Evolutionary conservation across 768 basidiomycete species (phyloP), one percentile per base, ranked within the genome.

Genomic region (Hericium rajendrae): DNA sequence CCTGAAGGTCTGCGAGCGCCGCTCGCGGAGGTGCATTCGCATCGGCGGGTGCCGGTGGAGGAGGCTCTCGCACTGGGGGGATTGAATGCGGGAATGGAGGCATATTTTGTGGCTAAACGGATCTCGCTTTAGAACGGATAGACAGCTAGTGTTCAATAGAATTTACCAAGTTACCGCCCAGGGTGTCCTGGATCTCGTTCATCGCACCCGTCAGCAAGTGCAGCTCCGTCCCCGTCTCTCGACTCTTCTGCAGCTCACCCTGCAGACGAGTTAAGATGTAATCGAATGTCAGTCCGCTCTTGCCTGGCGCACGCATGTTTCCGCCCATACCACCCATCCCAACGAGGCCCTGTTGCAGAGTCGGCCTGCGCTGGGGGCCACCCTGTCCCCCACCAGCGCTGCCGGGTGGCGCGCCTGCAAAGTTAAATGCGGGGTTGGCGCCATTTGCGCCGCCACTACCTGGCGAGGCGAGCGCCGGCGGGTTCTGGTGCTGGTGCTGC

Each of bases 171-270:
- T 82, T 79, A 2, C 95, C 95, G 38, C 88, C 88, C 5, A 99
- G 75, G 0, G 90, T 93, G 63, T 97, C 92, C 59, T 91, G 86
- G 48, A 97, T 90, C n/a, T 97, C 93, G 43, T 76, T 81, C 82
- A 99, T 91, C 4, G 88, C 78, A 12, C 80, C 80, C 15, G 81
- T 86, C 37, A 97, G 73, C 0, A 81, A 81, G 60, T 85, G 82
- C 3, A 99, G 75, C 66, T 98, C 94, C 0, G 85, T 77, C 13
- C 91, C 91, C 0, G 94, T 97, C 67, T 98, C 95, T 16, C 91
- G 83, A 65, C 91, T 93, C 73, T 95, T 97, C 72, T 89, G 87
- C n/a, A 98, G 82, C 68, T 98, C 94, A 61, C 85, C 84, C 68
- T 97, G 94, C 2, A 98, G 75, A 38, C 91, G 82, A 56, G 78